These are phyloP conservation scores for Solanum boliviense DNA, from an alignment of 257 asterid species.

Conservation along the genomic window DNA sequence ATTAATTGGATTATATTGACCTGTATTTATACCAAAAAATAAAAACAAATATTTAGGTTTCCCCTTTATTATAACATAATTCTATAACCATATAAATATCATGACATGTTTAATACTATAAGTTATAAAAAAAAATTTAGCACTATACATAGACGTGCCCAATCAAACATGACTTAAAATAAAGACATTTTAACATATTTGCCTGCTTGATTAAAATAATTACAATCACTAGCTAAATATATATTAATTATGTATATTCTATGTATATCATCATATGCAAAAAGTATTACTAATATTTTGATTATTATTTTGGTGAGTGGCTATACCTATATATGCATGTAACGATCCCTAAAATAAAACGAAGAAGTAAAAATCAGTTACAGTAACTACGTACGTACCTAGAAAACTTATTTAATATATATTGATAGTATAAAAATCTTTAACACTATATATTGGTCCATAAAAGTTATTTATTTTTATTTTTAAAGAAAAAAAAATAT, in stretches of 20 bases:
- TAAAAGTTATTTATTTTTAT: background rate
- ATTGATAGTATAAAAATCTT: background rate
- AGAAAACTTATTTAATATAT: background rate
- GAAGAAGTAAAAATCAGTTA: background rate
- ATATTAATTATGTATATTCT: background rate
- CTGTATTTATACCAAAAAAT: constrained; percentile 6
- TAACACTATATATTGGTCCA: background rate
- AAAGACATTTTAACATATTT: background rate
- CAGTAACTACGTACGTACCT: background rate
- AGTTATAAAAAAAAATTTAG: too few species aligned
- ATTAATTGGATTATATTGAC: constrained; percentile 30
- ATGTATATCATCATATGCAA: background rate
- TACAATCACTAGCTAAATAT: background rate
- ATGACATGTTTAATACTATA: background rate
- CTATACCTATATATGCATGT: background rate
- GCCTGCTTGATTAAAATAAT: background rate
- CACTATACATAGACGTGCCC: background rate
- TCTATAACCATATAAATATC: background rate
- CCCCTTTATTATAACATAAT: background rate
- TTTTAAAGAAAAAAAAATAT: background rate
- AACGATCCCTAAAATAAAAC: background rate
- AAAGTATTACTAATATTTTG: background rate
- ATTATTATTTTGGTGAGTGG: background rate
- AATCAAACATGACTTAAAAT: background rate
- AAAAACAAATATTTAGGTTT: background rate